A percentile compares a stretch with the other conserved stretches of the same genome.
Evolutionary conservation across 192 early-diverging fungal genomes (phyloP).

Genomic region (Coemansia sp.): DNA sequence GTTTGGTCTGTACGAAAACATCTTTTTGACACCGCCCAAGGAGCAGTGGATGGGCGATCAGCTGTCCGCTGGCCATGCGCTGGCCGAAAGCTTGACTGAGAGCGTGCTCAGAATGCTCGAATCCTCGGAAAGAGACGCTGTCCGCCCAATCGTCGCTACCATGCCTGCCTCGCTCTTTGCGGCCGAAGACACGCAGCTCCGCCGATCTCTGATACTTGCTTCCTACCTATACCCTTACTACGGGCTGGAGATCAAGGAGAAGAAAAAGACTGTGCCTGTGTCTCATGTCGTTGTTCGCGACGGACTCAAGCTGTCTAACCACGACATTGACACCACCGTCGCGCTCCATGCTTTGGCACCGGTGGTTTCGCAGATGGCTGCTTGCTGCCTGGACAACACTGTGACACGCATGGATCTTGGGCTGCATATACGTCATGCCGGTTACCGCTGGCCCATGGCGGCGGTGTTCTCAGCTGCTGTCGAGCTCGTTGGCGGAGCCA

Average conservation of each 20-base stretch:
- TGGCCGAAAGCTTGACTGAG: neutral
- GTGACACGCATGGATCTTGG: conserved; percentile 52
- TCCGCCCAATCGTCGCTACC: neutral
- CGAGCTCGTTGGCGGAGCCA: conserved; percentile 15
- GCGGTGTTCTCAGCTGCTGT: conserved; percentile 55
- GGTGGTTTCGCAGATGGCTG: conserved; percentile 5
- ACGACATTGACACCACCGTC: conserved; percentile 25
- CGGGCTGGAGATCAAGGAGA: conserved; percentile 48
- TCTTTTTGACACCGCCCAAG: conserved; percentile 19
- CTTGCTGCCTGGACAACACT: neutral
- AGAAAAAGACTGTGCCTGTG: conserved; percentile 41
- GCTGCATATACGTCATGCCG: conserved; percentile 62
- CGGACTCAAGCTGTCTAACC: conserved; percentile 59
- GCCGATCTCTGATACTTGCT: conserved; percentile 57
- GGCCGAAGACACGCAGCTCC: neutral
- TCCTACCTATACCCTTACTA: conserved; percentile 61
- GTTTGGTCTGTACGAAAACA: conserved; percentile 45
- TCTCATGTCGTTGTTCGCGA: conserved; percentile 60
- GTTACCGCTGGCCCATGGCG: conserved; percentile 57
- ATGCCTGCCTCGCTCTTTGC: conserved; percentile 10
- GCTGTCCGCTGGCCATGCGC: neutral
- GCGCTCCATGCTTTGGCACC: conserved; percentile 30
- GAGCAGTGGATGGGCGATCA: neutral
- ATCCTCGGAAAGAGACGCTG: neutral
- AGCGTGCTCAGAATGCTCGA: neutral